Evolutionary conservation across 2,329 filamentous ascomycete species (phyloP), one percentile per base, ranked within the genome.

Genomic region (Calycina herbarum): DNA sequence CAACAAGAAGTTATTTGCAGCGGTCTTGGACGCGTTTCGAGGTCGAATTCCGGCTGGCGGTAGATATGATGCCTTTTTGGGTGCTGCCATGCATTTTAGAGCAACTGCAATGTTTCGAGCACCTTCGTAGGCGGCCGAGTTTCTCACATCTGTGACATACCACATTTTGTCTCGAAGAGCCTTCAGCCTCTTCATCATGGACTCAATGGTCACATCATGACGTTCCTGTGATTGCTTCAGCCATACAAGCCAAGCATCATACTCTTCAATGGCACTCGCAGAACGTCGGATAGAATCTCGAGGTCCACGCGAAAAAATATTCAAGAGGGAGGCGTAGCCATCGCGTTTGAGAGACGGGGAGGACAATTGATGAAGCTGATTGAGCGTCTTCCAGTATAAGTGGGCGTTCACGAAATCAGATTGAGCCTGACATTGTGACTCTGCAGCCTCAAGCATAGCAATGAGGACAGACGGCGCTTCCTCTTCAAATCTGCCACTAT

Each of bases 111-210:
- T 89, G 69, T 94, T 92, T 66, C 89, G 89, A 48, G 92, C 93
- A 71, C 96, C 90, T 67, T 95, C 92, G 73, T 97, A 98, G 10
- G 89, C 87, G 59, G 89, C 91, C 3, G 95, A 97, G 73, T 94
- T 94, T 68, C 92, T 90, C 33, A 98, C 94, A 76, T 97, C 93
- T 1, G 92, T 94, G 67, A 95, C 91, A 76, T 96, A 99, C 95
- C 95, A 99, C 92, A 98, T 97, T 82, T 98, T 98, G 76, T 97
- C 92, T 54, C 95, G 87, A 48, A 97, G 83, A 27, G 90, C 88
- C 65, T 89, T 86, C 45, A 95, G 83, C 5, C 87, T 86, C 66
- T 83, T 83, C 83, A 92, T 90, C 86, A 93, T 91, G 5, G 86
- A 83, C 51, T 93, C 89, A 42, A 94, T 89, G 13, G 87, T 84